phyloP scores from a whole-genome alignment of 148 eudicot species.

The Spergularia bocconei region DNA sequence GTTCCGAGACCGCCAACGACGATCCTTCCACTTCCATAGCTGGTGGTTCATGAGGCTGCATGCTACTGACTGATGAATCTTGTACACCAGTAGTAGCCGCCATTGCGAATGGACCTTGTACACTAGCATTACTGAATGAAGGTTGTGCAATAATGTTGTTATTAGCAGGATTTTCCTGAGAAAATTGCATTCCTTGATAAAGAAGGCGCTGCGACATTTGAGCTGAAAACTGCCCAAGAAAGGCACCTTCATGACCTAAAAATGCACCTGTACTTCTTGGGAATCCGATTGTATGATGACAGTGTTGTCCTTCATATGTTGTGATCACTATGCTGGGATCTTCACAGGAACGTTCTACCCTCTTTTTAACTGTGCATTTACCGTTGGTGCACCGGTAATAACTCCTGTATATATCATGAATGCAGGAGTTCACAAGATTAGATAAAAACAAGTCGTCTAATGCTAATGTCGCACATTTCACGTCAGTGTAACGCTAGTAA shows the following conservation, averaged over 20 bases:
- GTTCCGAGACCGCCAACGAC: constrained; percentile 17
- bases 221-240: constrained; percentile 37
- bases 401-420: constrained; percentile 51
- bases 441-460: no score
- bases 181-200: constrained; percentile 34
- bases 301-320: constrained; percentile 94
- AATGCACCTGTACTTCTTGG: constrained; percentile 53
- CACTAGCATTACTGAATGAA: neutral
- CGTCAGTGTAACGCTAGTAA: no score
- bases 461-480: neutral
- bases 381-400: constrained; percentile 90
- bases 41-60: constrained; percentile 8
- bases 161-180: constrained; percentile 24
- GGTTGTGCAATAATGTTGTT: constrained; percentile 17
- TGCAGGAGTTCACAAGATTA: no score
- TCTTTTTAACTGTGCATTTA: constrained; percentile 90
- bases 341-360: constrained; percentile 83
- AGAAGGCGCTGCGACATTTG: constrained; percentile 31
- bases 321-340: constrained; percentile 83
- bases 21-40: constrained; percentile 25
- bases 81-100: no score
- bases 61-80: constrained; percentile 2
- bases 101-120: constrained; percentile 1
- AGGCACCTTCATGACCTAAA: constrained; percentile 43
- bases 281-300: constrained; percentile 79